These are phyloP conservation scores for Symbiodinium pilosum DNA, from an alignment of 73 alveolate genomes.

Conservation along the genomic window DNA sequence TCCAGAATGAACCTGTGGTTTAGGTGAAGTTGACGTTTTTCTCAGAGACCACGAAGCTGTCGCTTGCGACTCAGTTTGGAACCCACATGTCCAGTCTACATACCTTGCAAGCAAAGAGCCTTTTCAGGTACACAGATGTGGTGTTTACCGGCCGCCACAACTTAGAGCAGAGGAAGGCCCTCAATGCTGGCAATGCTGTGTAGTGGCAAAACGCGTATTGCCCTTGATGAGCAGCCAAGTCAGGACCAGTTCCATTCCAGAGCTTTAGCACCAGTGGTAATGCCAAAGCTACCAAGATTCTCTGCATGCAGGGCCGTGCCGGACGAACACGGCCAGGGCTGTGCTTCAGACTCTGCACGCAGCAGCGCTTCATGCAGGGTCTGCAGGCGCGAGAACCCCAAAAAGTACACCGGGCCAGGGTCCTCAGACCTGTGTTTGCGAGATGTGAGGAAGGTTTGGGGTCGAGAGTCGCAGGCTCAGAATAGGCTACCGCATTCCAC, in stretches of 20 bases:
- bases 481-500: too few relatives aligned
- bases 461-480: too few relatives aligned
- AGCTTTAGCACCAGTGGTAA: too few relatives aligned
- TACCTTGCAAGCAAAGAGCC: background rate
- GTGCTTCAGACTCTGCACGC: constrained; percentile 60
- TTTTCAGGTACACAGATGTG: constrained; percentile 62
- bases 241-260: too few relatives aligned
- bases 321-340: constrained; percentile 91
- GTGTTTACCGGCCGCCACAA: constrained; percentile 88
- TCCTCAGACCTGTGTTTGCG: too few relatives aligned
- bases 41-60: constrained; percentile 54
- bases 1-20: background rate
- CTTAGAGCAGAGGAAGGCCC: constrained; percentile 88
- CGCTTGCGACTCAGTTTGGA: constrained; percentile 15
- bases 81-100: background rate
- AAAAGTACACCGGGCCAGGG: too few relatives aligned
- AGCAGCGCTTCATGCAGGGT: constrained; percentile 60
- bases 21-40: constrained; percentile 81
- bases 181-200: too few relatives aligned
- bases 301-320: constrained; percentile 77
- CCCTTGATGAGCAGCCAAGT: too few relatives aligned
- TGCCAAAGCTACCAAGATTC: background rate
- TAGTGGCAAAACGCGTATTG: background rate
- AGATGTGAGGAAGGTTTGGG: too few relatives aligned
- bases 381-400: constrained; percentile 19